These are phyloP conservation scores for Wallacemonas sp. DNA, from an alignment of 208 protist species.

Conservation along the genomic window DNA sequence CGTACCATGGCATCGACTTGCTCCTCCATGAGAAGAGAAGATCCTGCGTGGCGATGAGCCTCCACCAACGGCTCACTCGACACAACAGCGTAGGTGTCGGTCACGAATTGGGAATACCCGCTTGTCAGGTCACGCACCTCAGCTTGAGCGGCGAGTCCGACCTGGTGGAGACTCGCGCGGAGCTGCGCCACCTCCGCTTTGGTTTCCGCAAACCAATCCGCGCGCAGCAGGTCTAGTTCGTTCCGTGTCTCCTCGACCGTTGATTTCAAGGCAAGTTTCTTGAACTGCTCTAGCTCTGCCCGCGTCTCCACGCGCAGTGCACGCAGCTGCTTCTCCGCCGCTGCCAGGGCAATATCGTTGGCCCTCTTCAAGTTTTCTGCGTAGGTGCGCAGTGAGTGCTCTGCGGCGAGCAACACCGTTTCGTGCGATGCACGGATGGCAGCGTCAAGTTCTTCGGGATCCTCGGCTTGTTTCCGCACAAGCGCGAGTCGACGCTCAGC, in stretches of 20 bases:
- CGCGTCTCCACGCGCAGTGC: conserved; percentile 37
- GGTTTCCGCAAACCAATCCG: conserved; percentile 34
- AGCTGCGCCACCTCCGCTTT: conserved; percentile 35
- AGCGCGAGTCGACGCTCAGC: conserved; percentile 25
- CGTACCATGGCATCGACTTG: conserved; percentile 31
- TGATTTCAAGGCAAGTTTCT: conserved; percentile 35
- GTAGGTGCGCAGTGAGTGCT: conserved; percentile 62
- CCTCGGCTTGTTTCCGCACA: conserved; percentile 24
- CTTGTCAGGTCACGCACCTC: conserved; percentile 38
- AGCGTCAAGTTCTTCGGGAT: conserved; percentile 29
- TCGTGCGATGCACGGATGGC: conserved; percentile 35
- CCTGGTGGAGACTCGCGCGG: conserved; percentile 44
- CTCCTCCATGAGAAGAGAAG: conserved; percentile 32
- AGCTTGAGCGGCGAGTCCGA: conserved; percentile 26
- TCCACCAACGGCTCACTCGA: conserved; percentile 25
- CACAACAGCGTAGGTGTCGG: conserved; percentile 32
- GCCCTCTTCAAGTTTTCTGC: conserved; percentile 56
- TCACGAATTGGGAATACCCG: conserved; percentile 42
- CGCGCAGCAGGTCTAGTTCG: conserved; percentile 55
- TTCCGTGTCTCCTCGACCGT: conserved; percentile 41
- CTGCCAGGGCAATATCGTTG: conserved; percentile 63
- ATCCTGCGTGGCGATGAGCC: conserved; percentile 22
- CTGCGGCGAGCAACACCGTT: conserved; percentile 45
- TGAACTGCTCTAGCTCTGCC: conserved; percentile 51
- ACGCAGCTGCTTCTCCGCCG: conserved; percentile 59